A percentile compares a stretch with the other conserved stretches of the same genome.
Evolutionary conservation across 768 basidiomycete species (phyloP).

Genomic region (Mycena alexandri): DNA sequence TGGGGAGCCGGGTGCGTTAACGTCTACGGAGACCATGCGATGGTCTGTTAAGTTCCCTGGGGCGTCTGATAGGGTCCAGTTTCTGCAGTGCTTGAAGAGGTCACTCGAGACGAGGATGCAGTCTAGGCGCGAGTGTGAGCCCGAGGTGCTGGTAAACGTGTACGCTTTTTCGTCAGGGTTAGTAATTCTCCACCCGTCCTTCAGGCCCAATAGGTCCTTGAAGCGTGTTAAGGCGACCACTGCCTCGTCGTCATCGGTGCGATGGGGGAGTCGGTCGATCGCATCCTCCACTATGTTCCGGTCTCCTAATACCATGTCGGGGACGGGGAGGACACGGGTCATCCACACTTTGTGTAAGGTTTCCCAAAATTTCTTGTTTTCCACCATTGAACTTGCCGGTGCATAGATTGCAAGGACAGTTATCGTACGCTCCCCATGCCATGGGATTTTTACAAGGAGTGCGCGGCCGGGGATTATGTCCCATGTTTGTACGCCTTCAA

Average conservation of each 20-base stretch:
- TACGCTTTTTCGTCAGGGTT: conserved; percentile 10
- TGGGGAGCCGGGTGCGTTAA: conserved; percentile 17
- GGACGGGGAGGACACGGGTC: neutral
- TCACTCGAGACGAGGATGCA: conserved; percentile 4
- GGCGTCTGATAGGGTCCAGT: neutral
- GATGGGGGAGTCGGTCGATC: conserved; percentile 33
- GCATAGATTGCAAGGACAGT: conserved; percentile 3
- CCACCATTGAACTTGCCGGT: neutral
- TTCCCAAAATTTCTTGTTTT: neutral
- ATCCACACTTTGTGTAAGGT: neutral
- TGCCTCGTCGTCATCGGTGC: conserved; percentile 7
- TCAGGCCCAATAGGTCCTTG: neutral
- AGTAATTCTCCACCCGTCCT: conserved; percentile 7
- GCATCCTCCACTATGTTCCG: conserved; percentile 43
- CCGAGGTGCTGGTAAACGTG: neutral
- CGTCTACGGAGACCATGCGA: conserved; percentile 10
- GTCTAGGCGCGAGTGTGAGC: neutral
- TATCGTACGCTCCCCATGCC: neutral
- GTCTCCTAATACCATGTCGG: conserved; percentile 40
- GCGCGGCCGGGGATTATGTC: conserved; percentile 17
- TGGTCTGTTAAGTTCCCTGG: conserved; percentile 18
- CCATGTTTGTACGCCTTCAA: neutral
- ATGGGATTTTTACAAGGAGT: conserved; percentile 1
- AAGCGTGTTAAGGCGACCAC: neutral
- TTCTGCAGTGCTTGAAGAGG: neutral